A percentile compares a stretch with the other conserved stretches of the same genome.
Evolutionary conservation across 2,329 filamentous ascomycete species (phyloP).

Genomic region (Sphaerulina vaccinii): DNA sequence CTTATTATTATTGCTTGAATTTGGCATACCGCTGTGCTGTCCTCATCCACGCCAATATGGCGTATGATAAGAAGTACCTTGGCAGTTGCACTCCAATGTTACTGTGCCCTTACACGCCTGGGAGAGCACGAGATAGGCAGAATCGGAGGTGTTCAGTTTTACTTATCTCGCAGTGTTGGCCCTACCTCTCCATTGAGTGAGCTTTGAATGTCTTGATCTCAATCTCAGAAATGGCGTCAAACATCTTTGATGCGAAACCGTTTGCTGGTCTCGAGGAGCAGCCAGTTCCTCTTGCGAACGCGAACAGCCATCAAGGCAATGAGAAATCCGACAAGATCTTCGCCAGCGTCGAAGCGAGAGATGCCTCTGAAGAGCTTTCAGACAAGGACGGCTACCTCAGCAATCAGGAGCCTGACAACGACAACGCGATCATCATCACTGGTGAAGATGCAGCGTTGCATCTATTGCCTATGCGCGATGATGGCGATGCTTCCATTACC

Average conservation of each 20-base stretch:
- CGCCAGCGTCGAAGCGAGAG: not conserved
- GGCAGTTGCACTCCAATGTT: not conserved
- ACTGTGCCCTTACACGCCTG: not conserved
- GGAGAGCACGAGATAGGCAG: not conserved
- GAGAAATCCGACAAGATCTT: not conserved
- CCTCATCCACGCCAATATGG: not conserved
- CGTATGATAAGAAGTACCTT: not conserved
- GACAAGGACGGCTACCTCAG: not conserved
- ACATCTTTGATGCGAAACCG: not conserved
- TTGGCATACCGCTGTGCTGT: not conserved
- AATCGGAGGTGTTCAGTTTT: not conserved
- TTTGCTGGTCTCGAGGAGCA: not conserved
- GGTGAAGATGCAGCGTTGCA: conserved; percentile 53
- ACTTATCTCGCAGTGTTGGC: not conserved
- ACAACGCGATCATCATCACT: conserved; percentile 50
- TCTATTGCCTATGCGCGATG: conserved; percentile 54
- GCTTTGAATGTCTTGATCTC: not conserved
- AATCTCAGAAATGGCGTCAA: not conserved
- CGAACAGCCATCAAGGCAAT: not conserved
- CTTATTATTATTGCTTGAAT: too few relatives aligned
- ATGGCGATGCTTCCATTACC: conserved; percentile 53
- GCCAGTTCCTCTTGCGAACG: not conserved
- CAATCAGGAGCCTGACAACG: not conserved
- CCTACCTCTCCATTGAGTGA: not conserved
- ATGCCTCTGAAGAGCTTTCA: not conserved